phyloP scores from a whole-genome alignment of 345 rosid species.

The Gossypium anomalum region DNA sequence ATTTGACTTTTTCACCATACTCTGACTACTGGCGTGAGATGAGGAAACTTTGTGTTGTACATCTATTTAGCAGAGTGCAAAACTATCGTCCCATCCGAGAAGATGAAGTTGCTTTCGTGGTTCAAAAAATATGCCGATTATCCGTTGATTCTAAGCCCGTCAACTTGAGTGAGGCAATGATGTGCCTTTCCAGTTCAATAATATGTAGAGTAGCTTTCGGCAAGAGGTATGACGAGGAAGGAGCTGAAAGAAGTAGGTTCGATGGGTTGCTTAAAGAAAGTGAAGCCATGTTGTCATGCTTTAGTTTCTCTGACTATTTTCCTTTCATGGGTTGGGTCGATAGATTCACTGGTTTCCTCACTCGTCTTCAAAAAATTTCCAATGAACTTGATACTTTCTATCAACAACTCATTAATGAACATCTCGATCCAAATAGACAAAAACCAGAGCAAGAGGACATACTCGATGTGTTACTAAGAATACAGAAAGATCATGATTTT shows the following conservation, averaged over 20 bases:
- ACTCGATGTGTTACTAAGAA: not conserved
- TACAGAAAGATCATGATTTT: not conserved
- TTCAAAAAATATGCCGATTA: not conserved
- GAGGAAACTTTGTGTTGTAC: not conserved
- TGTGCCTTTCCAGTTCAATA: not conserved
- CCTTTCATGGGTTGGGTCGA: not conserved
- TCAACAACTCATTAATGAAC: not conserved
- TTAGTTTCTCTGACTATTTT: not conserved
- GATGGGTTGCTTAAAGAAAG: not conserved
- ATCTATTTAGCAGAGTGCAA: not conserved
- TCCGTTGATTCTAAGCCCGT: not conserved
- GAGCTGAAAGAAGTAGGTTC: not conserved
- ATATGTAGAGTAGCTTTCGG: not conserved
- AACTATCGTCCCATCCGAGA: not conserved
- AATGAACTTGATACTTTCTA: not conserved
- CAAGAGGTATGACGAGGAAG: not conserved
- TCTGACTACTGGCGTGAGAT: not conserved
- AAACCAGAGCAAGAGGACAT: not conserved
- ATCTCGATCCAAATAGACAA: not conserved
- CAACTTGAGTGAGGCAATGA: not conserved
- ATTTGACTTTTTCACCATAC: conserved; percentile 30
- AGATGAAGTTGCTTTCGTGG: not conserved
- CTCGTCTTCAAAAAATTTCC: not conserved
- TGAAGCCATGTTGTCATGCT: not conserved
- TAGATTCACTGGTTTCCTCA: not conserved